Evolutionary conservation across 306 rosid species (phyloP).

Genomic region (Glycine latifolia): DNA sequence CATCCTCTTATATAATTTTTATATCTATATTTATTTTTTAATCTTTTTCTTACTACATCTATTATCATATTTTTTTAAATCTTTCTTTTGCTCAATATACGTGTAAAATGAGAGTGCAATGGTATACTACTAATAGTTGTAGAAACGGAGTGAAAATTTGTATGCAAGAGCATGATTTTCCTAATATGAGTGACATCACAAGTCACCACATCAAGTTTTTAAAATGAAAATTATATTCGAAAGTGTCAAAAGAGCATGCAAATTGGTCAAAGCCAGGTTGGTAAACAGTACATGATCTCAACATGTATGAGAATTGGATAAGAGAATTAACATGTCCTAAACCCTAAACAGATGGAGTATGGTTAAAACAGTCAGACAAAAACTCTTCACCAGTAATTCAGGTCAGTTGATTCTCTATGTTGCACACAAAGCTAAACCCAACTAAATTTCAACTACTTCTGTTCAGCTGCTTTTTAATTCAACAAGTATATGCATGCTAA

Average conservation of each 20-base stretch:
- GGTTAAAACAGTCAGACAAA: slow-evolving; percentile 25
- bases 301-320: not conserved
- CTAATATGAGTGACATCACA: no score
- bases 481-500: not conserved
- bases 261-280: slow-evolving; percentile 31
- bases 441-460: slow-evolving; percentile 52
- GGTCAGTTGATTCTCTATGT: not conserved
- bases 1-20: no score
- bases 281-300: slow-evolving; percentile 20
- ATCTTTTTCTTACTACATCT: no score
- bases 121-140: no score
- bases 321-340: not conserved
- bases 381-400: not conserved
- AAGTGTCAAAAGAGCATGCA: not conserved
- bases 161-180: no score
- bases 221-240: not conserved
- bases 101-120: no score
- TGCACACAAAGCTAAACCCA: slow-evolving; percentile 32
- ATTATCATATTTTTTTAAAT: no score
- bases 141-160: no score
- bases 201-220: not conserved
- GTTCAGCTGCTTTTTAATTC: slow-evolving; percentile 48
- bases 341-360: not conserved
- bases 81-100: no score
- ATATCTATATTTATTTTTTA: no score